A percentile compares a stretch with the other conserved stretches of the same genome.
Conservation (phyloP, 176 grass and related monocot genomes). For the Carex scoparia region DNA sequence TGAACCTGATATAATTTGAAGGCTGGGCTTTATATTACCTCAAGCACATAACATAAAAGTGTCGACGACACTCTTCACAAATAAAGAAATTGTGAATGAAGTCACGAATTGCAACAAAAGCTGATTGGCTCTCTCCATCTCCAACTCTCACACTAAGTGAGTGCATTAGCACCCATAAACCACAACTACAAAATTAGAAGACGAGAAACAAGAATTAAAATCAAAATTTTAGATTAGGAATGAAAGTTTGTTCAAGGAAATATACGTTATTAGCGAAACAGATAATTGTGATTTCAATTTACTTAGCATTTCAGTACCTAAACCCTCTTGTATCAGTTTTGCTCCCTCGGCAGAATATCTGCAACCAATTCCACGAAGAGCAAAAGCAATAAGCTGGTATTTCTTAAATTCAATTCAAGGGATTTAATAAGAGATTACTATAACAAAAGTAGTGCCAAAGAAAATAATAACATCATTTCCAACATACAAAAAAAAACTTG, state of each 20-base stretch:
- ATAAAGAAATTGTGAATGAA: slow-evolving; percentile 96
- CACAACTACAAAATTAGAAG: slow-evolving; percentile 59
- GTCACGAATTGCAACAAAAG: slow-evolving; percentile 83
- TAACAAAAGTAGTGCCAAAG: neutral
- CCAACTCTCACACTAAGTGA: slow-evolving; percentile 68
- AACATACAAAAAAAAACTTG: neutral
- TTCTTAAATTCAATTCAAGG: slow-evolving; percentile 12
- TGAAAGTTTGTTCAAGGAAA: slow-evolving; percentile 1
- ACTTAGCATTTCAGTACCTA: slow-evolving; percentile 45
- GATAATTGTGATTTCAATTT: neutral
- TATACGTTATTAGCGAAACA: slow-evolving; percentile 12
- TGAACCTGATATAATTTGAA: slow-evolving; percentile 2
- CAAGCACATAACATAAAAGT: slow-evolving; percentile 91
- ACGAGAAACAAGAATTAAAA: slow-evolving; percentile 9
- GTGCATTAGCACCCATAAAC: slow-evolving; percentile 90
- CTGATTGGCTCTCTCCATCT: slow-evolving; percentile 78
- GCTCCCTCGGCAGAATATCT: slow-evolving; percentile 97
- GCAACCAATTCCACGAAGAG: slow-evolving; percentile 22
- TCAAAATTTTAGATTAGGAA: slow-evolving; percentile 3
- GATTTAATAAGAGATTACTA: neutral
- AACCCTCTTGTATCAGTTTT: slow-evolving; percentile 91
- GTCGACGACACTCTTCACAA: slow-evolving; percentile 81
- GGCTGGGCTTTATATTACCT: slow-evolving; percentile 37
- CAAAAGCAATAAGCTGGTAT: slow-evolving; percentile 8
- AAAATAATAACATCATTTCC: neutral